Conservation (phyloP, 2,329 filamentous ascomycete species). For the Phyllosticta capitalensis region DNA sequence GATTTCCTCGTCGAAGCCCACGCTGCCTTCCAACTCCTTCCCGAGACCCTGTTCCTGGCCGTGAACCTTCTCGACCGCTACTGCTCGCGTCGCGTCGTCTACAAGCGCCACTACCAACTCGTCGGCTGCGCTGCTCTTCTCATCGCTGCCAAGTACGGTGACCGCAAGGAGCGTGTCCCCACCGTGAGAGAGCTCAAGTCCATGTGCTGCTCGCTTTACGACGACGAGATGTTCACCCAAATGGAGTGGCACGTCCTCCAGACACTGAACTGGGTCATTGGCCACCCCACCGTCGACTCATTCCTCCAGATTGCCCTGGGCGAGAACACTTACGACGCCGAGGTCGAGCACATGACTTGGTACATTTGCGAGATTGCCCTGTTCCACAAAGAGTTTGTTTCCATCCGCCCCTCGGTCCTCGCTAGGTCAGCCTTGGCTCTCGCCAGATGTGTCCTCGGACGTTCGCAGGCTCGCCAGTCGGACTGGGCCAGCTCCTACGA, state of each 20-base stretch:
- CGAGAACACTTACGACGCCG: conserved; percentile 64
- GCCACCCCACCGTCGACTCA: conserved; percentile 89
- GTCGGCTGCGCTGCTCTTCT: conserved; percentile 93
- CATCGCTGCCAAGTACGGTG: conserved; percentile 96
- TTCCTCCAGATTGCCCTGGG: conserved; percentile 82
- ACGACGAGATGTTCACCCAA: conserved; percentile 99
- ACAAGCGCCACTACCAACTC: conserved; percentile 97
- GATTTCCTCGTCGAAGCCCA: conserved; percentile 95
- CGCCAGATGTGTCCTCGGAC: conserved; percentile 73
- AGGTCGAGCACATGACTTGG: conserved; percentile 87
- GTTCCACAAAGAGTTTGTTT: conserved; percentile 96
- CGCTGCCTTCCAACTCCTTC: conserved; percentile 83
- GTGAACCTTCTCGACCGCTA: conserved; percentile 96
- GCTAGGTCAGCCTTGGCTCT: conserved; percentile 79
- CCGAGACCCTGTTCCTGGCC: conserved; percentile 90
- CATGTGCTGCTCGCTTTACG: conserved; percentile 98
- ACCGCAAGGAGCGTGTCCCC: conserved; percentile 97
- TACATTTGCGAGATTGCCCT: conserved; percentile 93
- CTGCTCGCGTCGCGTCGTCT: conserved; percentile 94
- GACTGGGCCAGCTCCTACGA: conserved; percentile 68
- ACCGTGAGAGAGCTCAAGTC: conserved; percentile 95
- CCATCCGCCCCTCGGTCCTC: conserved; percentile 81
- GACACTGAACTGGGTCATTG: conserved; percentile 91
- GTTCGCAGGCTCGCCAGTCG: conserved; percentile 63
- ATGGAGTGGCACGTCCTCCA: conserved; percentile 99